A percentile compares a stretch with the other conserved stretches of the same genome.
These are phyloP conservation scores for Passalora sequoiae DNA, from an alignment of 2,329 filamentous ascomycete species.

Conservation along the genomic window DNA sequence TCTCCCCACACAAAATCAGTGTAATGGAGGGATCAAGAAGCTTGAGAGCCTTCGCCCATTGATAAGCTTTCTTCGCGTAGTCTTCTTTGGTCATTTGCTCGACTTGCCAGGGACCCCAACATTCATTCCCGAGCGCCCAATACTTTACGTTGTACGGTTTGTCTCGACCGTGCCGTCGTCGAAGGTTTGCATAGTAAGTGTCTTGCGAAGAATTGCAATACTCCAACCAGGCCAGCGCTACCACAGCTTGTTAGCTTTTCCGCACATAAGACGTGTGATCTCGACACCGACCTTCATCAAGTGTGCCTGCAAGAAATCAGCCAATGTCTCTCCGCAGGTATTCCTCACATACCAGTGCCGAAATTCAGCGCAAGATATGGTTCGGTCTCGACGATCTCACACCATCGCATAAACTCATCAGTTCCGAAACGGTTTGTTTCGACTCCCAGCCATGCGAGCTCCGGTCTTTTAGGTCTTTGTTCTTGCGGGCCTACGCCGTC, in stretches of 20 bases:
- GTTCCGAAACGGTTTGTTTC: constrained; percentile 79
- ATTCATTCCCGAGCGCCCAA: constrained; percentile 77
- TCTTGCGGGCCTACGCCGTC: constrained; percentile 73
- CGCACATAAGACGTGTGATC: constrained; percentile 34
- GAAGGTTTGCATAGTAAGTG: constrained; percentile 76
- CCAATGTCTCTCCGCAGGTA: too few relatives aligned
- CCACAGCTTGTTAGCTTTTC: not conserved
- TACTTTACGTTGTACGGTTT: constrained; percentile 80
- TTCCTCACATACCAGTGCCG: constrained; percentile 60
- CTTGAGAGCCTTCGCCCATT: constrained; percentile 68
- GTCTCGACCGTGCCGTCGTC: constrained; percentile 67
- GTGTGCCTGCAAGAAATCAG: too few relatives aligned
- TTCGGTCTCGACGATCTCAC: constrained; percentile 65
- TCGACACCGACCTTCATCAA: constrained; percentile 52
- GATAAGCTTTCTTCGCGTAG: constrained; percentile 63
- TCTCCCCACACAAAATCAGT: constrained; percentile 70
- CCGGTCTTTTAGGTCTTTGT: constrained; percentile 59
- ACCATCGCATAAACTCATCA: constrained; percentile 79
- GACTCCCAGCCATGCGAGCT: constrained; percentile 72
- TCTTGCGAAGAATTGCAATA: constrained; percentile 77
- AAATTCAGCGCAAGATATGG: constrained; percentile 78
- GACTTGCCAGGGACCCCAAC: constrained; percentile 64
- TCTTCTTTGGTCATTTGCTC: constrained; percentile 63
- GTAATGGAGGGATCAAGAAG: constrained; percentile 64
- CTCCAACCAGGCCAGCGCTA: constrained; percentile 70